Evolutionary conservation across 2,329 filamentous ascomycete genomes (phyloP).

Genomic region (Sporothrix globosa): DNA sequence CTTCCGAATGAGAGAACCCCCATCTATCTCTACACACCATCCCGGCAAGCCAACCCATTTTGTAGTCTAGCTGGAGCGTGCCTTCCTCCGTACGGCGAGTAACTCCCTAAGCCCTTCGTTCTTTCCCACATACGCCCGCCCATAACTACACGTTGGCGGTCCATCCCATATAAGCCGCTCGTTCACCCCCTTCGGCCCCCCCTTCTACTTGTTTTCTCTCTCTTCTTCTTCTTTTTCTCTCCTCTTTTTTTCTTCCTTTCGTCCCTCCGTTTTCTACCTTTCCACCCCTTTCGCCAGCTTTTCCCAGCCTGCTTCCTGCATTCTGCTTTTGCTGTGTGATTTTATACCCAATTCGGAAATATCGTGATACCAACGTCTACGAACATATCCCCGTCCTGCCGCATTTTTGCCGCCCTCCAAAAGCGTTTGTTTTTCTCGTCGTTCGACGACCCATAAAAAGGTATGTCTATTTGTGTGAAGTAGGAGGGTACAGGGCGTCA

Average conservation of each 20-base stretch:
- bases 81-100: background rate
- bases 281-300: conserved; percentile 35
- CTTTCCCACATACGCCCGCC: conserved; percentile 13
- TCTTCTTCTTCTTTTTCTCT: conserved; percentile 26
- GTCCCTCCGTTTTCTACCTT: conserved; percentile 37
- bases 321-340: conserved; percentile 36
- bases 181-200: conserved; percentile 27
- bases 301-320: conserved; percentile 36
- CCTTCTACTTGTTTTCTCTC: conserved; percentile 36
- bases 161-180: conserved; percentile 35
- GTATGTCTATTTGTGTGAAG: conserved; percentile 16
- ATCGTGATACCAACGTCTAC: conserved; percentile 32
- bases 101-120: background rate
- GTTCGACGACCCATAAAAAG: conserved; percentile 21
- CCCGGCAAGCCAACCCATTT: conserved; percentile 9
- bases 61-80: background rate
- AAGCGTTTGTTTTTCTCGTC: conserved; percentile 25
- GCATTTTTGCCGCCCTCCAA: conserved; percentile 26
- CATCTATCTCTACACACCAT: conserved; percentile 26
- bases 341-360: conserved; percentile 38
- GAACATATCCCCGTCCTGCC: conserved; percentile 16
- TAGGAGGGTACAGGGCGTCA: background rate
- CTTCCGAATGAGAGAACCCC: conserved; percentile 8
- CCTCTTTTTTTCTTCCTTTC: conserved; percentile 32
- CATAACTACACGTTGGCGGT: conserved; percentile 9